A percentile compares a stretch with the other conserved stretches of the same genome.
phyloP scores from a whole-genome alignment of 495 filamentous ascomycete genomes.

The Daldinia decipiens region DNA sequence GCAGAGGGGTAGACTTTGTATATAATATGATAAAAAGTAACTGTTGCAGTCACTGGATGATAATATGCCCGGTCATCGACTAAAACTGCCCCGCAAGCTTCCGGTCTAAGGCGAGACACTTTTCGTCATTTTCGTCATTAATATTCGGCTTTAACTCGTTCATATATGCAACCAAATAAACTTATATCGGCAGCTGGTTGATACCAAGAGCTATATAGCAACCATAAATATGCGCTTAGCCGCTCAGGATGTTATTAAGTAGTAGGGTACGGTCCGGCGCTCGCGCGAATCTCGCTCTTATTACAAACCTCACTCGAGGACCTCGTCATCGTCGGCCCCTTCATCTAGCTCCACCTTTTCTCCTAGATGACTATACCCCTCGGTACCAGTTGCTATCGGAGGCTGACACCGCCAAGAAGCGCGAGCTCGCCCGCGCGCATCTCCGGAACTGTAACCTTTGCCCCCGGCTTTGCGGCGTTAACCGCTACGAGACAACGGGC shows the following conservation, averaged over 20 bases:
- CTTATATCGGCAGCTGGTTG: neutral
- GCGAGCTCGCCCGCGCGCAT: slow-evolving; percentile 72
- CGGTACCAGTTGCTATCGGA: slow-evolving; percentile 71
- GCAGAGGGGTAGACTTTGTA: neutral
- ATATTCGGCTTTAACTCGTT: slow-evolving; percentile 18
- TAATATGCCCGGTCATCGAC: slow-evolving; percentile 9
- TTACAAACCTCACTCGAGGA: slow-evolving; percentile 5
- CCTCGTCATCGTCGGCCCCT: slow-evolving; percentile 48
- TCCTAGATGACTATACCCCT: slow-evolving; percentile 77
- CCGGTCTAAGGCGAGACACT: slow-evolving; percentile 21
- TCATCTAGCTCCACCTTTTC: slow-evolving; percentile 79
- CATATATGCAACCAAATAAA: slow-evolving; percentile 3
- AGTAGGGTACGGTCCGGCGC: slow-evolving; percentile 25
- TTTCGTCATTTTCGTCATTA: slow-evolving; percentile 40
- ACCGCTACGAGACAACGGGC: slow-evolving; percentile 77
- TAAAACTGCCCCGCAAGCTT: slow-evolving; percentile 28
- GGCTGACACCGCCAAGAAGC: slow-evolving; percentile 69
- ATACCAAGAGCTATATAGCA: slow-evolving; percentile 5
- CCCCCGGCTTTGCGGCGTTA: slow-evolving; percentile 76
- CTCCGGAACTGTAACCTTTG: slow-evolving; percentile 80
- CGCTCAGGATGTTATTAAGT: slow-evolving; percentile 42
- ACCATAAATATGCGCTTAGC: slow-evolving; percentile 18
- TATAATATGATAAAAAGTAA: neutral
- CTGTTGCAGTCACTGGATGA: neutral
- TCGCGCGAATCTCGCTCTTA: slow-evolving; percentile 1